These are phyloP conservation scores for Neckera pumila DNA, from an alignment of 225 moss, liverwort and hornwort genomes.

Conservation along the genomic window DNA sequence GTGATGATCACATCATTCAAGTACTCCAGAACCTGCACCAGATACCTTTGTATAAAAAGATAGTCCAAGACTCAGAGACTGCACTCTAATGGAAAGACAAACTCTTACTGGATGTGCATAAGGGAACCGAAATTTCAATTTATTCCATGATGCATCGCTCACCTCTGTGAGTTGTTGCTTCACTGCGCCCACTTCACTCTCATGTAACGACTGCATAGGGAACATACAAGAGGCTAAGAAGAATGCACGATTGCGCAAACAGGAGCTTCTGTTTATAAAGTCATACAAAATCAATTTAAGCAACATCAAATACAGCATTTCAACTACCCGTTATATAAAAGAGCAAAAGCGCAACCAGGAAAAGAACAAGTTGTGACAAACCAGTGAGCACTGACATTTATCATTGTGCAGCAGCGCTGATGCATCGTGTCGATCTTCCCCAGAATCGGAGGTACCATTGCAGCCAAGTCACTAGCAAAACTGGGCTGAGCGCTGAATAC, in stretches of 20 bases:
- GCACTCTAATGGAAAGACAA: neutral
- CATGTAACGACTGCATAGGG: slow-evolving; percentile 22
- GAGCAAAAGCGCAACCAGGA: neutral
- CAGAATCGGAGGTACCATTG: slow-evolving; percentile 51
- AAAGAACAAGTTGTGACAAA: neutral
- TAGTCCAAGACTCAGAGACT: neutral
- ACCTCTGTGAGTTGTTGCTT: slow-evolving; percentile 43
- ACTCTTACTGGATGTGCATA: neutral
- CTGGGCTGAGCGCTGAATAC: slow-evolving; percentile 65
- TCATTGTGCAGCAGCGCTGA: slow-evolving; percentile 50
- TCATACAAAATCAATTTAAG: neutral
- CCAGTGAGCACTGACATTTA: slow-evolving; percentile 32
- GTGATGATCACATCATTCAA: slow-evolving; percentile 80
- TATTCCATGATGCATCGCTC: neutral
- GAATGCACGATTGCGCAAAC: neutral
- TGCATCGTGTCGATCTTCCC: slow-evolving; percentile 66
- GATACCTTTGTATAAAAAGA: neutral
- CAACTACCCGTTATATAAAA: neutral
- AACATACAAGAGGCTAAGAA: slow-evolving; percentile 10
- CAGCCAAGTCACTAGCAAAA: slow-evolving; percentile 50
- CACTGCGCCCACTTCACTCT: slow-evolving; percentile 8
- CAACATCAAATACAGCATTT: neutral
- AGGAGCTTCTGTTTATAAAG: neutral
- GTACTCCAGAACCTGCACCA: slow-evolving; percentile 74
- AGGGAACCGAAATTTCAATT: neutral